Evolutionary conservation across 345 rosid species (phyloP), one percentile per base, ranked within the genome.

Genomic region (Kandelia obovata): DNA sequence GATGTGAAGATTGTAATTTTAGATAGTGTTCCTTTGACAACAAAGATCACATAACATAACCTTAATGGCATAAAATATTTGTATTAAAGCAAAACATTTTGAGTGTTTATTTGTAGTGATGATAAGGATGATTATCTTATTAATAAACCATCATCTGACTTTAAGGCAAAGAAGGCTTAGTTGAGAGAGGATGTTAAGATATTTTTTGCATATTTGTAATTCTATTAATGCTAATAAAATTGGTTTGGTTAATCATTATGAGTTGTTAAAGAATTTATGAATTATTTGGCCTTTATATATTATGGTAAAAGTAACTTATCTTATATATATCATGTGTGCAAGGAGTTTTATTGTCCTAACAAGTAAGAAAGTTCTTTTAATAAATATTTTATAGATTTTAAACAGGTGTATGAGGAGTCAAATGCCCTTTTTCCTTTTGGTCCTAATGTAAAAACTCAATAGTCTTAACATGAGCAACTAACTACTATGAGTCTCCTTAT

Each of bases 271-370:
- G 13, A 63, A n/a, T n/a, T 37, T 7, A 11, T 64, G 21, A 10
- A 64, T 10, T 64, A 64, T 47, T 21, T 64, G 2, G 34, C 20
- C 8, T 37, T 64, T 64, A 23, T 64, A 19, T 63, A 39, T 64
- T 64, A 0, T 2, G 1, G 31, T 5, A 63, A 39, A 23, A 31
- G 31, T 20, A 39, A 43, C n/a, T 16, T 63, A 26, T 63, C 53
- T 39, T 7, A 28, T 63, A 21, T 21, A 21, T 21, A 21, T 21
- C 21, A 21, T 21, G 21, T 21, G 21, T 21, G 21, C 21, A 21
- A 63, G 21, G 66, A 11, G 19, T 63, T 63, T 39, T 21, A 63
- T 23, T 21, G 11, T 17, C 9, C 6, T 26, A 19, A 63, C 0
- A 39, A 39, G 31, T 8, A 28, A 32, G 35, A 32, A 32, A 32